Base-by-base conservation (phyloP, 2,329 filamentous ascomycete genomes). In the Ophiostoma sp. region DNA sequence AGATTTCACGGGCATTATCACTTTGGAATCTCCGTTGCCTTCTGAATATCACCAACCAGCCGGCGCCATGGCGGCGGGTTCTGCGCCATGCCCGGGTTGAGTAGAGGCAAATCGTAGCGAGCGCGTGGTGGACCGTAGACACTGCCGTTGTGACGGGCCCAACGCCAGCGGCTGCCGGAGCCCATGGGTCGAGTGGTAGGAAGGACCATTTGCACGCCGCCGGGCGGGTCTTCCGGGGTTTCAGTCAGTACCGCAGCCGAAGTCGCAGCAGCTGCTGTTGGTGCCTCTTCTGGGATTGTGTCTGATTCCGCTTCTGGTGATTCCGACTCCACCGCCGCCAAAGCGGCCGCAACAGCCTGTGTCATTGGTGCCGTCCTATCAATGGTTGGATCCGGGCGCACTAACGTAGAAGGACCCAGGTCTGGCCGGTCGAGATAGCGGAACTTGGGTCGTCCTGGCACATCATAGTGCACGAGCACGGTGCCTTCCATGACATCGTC, bases 401-500 rank as follows among this genome's bases (percentile, higher is more conserved):
- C 28, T 11, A 72, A 39, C 1, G 70, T 66, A 33, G 45, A 55
- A n/a, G 70, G 59, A 7, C 68, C 68, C 2, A 70, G 50, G 12
- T 45, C n/a, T 1, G 50, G n/a, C 61, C 17, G 15, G 66, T 31
- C 9, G 6, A 33, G 25, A n/a, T 63, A 71, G 9, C 25, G 5
- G 7, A 61, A 36, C 52, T 61, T 61, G 52, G 64, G 39, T 12
- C 17, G 19, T 12, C 64, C 71, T 0, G 52, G 71, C 11, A 52
- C 64, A 9, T 2, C 39, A 19, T 61, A 72, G 39, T 72, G 64
- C 11, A 72, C 36, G 42, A 61, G 36, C 25, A 8, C 22, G 3
- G 39, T 8, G 66, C 36, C 71, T 19, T 73, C 50, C 17, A 64
- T 39, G 22, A 70, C 7, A 33, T 73, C 66, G 42, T 70, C 57